Evolutionary conservation across 179 eudicot species (phyloP), one percentile per base, ranked within the genome.

Genomic region (Carnegiea gigantea): DNA sequence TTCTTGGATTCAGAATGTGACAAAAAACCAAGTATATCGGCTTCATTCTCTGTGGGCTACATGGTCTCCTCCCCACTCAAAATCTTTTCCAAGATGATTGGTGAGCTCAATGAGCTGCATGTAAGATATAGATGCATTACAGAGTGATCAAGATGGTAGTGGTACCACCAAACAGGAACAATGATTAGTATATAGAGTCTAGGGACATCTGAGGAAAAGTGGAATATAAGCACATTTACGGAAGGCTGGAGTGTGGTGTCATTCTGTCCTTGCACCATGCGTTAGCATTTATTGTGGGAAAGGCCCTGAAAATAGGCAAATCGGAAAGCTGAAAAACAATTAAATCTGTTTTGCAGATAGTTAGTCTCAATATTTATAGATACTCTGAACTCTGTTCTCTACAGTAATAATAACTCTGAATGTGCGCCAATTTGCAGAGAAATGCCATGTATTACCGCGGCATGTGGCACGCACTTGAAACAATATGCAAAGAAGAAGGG

Each of bases 401-500:
- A 6, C 11, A 23, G 44, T 64, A 17, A 6, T 38, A 30, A 33
- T 67, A 30, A 51, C 46, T 78, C 80, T 84, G 60, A 77, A 73
- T 38, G 38, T 15, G 30, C 70, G 21, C 72, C 72, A 59, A 33
- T 76, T 17, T 87, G 75, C 86, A 95, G 98, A 93, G 93, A 79
- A 93, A 81, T 84, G 73, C 86, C 38, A 79, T 90, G 21, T 95
- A 95, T 79, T 95, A 95, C 83, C 86, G 83, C 7, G 98, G 98
- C 73, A 92, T 95, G 78, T 80, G 88, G 79, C 98, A 95, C 83
- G 85, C 98, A 14, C 88, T 93, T 83, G 85, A 75, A 79, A 95
- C 97, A 67, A 93, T 95, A 74, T 88, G 91, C 79, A 89, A 83
- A 83, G 97, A 94, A 78, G 97, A 94, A 89, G 95, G 98, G 14